Evolutionary conservation across 805 yeast genomes (phyloP).

Genomic region (Hanseniaspora hatyaiensis): DNA sequence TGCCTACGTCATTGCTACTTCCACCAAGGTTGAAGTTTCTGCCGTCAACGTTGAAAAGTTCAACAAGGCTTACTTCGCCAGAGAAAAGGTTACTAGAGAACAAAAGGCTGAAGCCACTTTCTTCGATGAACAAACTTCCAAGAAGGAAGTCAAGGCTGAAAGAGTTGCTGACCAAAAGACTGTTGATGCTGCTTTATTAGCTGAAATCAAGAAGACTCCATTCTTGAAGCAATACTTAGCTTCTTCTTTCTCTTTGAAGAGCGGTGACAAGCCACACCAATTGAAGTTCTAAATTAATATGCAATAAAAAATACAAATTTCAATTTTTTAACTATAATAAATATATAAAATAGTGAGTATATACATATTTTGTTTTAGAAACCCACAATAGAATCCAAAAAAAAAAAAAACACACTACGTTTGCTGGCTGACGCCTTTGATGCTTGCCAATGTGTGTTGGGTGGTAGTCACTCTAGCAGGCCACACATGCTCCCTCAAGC

Average conservation of each 20-base stretch:
- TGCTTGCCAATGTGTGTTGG: too few relatives aligned
- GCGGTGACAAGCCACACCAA: constrained; percentile 96
- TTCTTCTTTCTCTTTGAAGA: constrained; percentile 89
- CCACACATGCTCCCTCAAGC: too few relatives aligned
- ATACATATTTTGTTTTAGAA: constrained; percentile 12
- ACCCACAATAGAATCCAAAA: constrained; percentile 14
- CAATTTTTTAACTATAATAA: constrained; percentile 14
- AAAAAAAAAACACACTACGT: too few relatives aligned
- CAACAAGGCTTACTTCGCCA: constrained; percentile 90
- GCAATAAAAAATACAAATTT: constrained; percentile 1
- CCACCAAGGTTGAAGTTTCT: constrained; percentile 75
- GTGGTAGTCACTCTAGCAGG: too few relatives aligned
- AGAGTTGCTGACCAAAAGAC: constrained; percentile 94
- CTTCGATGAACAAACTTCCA: constrained; percentile 62
- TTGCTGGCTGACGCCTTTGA: too few relatives aligned
- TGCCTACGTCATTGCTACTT: constrained; percentile 97
- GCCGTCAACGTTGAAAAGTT: constrained; percentile 80
- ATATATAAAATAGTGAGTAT: constrained; percentile 17
- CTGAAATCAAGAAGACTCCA: constrained; percentile 95
- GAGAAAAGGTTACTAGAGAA: constrained; percentile 76
- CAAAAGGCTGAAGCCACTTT: constrained; percentile 85
- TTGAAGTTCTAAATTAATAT: constrained; percentile 68
- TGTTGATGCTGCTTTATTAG: constrained; percentile 82
- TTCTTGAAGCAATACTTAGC: constrained; percentile 93
- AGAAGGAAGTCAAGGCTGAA: constrained; percentile 83